Evolutionary conservation across 257 asterid genomes (phyloP).

Genomic region (Asclepias syriaca): DNA sequence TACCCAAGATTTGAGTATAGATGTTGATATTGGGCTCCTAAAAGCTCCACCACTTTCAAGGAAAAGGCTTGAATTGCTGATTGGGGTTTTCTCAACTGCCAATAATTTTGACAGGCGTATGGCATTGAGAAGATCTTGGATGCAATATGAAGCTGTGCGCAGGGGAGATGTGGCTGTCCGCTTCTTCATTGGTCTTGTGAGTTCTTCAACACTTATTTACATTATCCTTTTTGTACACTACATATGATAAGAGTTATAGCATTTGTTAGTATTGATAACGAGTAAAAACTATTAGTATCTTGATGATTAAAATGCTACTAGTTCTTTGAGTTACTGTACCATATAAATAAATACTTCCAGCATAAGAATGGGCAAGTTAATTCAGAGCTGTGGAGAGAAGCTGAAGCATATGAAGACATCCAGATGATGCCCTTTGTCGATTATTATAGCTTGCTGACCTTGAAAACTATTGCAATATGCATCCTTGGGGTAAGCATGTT

Average conservation of each 20-base stretch:
- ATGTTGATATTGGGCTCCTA: constrained; percentile 52
- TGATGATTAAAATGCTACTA: background rate
- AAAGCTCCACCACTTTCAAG: constrained; percentile 51
- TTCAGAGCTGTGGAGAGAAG: constrained; percentile 83
- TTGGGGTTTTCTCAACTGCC: constrained; percentile 92
- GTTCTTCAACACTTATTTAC: constrained; percentile 17
- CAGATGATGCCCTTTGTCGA: constrained; percentile 96
- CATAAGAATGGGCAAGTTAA: constrained; percentile 81
- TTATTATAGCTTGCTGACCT: constrained; percentile 73
- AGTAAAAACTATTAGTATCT: background rate
- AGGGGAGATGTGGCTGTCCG: constrained; percentile 82
- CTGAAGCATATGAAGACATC: constrained; percentile 67
- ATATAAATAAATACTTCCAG: constrained; percentile 37
- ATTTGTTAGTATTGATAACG: background rate
- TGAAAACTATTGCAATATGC: constrained; percentile 86
- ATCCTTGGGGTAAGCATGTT: constrained; percentile 61
- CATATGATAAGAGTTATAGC: background rate
- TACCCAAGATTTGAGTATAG: constrained; percentile 54
- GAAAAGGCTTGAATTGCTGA: constrained; percentile 48
- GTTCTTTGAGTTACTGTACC: constrained; percentile 2
- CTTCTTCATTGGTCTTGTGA: constrained; percentile 93
- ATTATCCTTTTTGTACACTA: background rate
- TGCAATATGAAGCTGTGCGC: constrained; percentile 80
- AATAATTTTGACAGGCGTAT: constrained; percentile 89
- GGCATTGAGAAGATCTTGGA: constrained; percentile 95